Evolutionary conservation across 352 stramenopile species (phyloP).

Genomic region (Globisporangium cylindrosporum): DNA sequence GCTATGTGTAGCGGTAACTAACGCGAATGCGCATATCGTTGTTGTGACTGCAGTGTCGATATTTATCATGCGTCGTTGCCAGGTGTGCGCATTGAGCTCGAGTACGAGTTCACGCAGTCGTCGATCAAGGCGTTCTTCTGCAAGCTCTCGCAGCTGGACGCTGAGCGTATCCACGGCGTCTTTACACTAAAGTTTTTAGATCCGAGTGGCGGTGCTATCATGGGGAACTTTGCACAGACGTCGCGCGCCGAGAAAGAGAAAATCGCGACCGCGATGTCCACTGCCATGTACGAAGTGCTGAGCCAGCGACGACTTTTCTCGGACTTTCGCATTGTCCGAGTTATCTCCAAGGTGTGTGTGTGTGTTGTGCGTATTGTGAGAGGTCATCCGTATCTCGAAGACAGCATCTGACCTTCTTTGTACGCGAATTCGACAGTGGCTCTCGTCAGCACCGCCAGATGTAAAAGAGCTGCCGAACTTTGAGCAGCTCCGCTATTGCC

Average conservation of each 20-base stretch:
- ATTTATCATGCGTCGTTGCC: constrained; percentile 79
- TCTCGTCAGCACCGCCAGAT: constrained; percentile 29
- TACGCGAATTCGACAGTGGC: constrained; percentile 32
- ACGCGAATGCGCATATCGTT: neutral
- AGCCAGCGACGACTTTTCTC: constrained; percentile 72
- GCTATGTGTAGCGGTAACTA: neutral
- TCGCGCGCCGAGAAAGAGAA: constrained; percentile 17
- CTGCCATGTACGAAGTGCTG: constrained; percentile 77
- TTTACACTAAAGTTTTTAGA: constrained; percentile 27
- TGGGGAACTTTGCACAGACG: neutral
- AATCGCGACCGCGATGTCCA: constrained; percentile 32
- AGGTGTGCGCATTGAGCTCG: constrained; percentile 67
- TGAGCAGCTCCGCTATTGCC: constrained; percentile 51
- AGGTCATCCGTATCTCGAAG: neutral
- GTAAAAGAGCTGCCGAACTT: constrained; percentile 39
- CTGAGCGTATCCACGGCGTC: constrained; percentile 56
- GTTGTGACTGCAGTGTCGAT: constrained; percentile 54
- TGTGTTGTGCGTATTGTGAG: neutral
- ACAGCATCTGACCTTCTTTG: neutral
- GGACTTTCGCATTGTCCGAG: constrained; percentile 76
- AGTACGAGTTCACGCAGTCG: constrained; percentile 69
- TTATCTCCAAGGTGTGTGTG: constrained; percentile 54
- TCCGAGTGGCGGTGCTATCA: neutral
- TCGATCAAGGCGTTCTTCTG: constrained; percentile 79
- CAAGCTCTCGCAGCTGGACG: constrained; percentile 71